Conservation (phyloP, 495 filamentous ascomycete species). For the Hyaloscypha variabilis region DNA sequence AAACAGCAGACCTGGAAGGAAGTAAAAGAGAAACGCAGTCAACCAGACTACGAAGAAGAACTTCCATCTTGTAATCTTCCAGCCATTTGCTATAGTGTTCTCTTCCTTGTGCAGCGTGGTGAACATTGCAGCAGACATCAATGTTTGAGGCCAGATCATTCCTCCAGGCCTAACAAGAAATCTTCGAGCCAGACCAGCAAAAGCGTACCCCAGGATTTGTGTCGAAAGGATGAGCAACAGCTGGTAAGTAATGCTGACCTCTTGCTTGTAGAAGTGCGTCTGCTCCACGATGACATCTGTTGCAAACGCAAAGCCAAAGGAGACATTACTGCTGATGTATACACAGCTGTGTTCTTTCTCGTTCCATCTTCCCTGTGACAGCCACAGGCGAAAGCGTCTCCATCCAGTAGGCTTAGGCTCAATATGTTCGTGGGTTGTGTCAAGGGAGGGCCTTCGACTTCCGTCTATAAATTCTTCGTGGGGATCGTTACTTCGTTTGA, state of each 20-base stretch:
- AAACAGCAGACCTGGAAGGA: conserved; percentile 81
- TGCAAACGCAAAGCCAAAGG: conserved; percentile 87
- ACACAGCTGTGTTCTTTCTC: conserved; percentile 87
- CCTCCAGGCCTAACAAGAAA: conserved; percentile 82
- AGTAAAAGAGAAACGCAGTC: conserved; percentile 74
- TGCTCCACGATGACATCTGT: conserved; percentile 88
- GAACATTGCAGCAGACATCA: conserved; percentile 87
- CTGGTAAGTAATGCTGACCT: conserved; percentile 73
- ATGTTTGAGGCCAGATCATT: conserved; percentile 91
- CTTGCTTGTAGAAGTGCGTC: conserved; percentile 83
- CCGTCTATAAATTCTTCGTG: conserved; percentile 62
- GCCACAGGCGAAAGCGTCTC: conserved; percentile 61
- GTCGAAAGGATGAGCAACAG: conserved; percentile 80
- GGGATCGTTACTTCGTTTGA: conserved; percentile 66
- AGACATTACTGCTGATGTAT: conserved; percentile 87
- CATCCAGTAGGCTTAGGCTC: conserved; percentile 15
- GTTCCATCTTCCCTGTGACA: conserved; percentile 82
- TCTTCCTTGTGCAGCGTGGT: conserved; percentile 82
- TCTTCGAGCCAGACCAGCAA: conserved; percentile 76
- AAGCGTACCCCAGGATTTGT: conserved; percentile 82
- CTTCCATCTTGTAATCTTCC: conserved; percentile 77
- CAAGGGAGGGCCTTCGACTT: conserved; percentile 32
- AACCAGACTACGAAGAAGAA: conserved; percentile 79
- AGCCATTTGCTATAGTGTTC: conserved; percentile 81
- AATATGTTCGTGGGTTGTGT: conserved; percentile 23